Evolutionary conservation across 164 flowering plant species (phyloP).

Genomic region (Magnolia officinalis): DNA sequence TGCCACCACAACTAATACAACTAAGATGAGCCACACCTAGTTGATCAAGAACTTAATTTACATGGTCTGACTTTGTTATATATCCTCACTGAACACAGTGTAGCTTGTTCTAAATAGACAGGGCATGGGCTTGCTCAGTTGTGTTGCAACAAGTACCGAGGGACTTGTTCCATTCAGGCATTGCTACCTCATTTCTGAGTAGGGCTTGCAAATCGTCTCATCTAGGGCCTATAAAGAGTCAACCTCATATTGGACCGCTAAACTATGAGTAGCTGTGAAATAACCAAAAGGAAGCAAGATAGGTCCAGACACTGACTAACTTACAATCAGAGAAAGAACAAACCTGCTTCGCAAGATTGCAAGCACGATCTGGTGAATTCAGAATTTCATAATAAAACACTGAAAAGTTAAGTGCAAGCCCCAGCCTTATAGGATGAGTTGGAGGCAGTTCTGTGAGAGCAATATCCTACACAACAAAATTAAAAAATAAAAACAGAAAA

Average conservation of each 20-base stretch:
- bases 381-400: constrained; percentile 18
- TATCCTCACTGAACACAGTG: too few species aligned
- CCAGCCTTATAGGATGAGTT: constrained; percentile 18
- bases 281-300: background rate
- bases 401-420: constrained; percentile 20
- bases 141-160: background rate
- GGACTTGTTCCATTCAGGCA: background rate
- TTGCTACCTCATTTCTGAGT: background rate
- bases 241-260: background rate
- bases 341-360: constrained; percentile 18
- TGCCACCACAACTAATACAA: too few species aligned
- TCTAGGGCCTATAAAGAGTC: background rate
- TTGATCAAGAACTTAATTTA: too few species aligned
- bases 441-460: constrained; percentile 18
- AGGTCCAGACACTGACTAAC: background rate
- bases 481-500: background rate
- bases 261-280: background rate
- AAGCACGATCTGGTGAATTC: constrained; percentile 20
- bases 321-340: background rate
- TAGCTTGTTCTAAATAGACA: too few species aligned
- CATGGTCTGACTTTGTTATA: too few species aligned
- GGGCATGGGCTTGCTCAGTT: background rate
- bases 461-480: constrained; percentile 7
- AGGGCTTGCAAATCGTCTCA: background rate
- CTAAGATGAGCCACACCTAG: too few species aligned